Evolutionary conservation across 805 yeast species (phyloP), one percentile per base, ranked within the genome.

Genomic region (Wickerhamomyces sydowiorum): DNA sequence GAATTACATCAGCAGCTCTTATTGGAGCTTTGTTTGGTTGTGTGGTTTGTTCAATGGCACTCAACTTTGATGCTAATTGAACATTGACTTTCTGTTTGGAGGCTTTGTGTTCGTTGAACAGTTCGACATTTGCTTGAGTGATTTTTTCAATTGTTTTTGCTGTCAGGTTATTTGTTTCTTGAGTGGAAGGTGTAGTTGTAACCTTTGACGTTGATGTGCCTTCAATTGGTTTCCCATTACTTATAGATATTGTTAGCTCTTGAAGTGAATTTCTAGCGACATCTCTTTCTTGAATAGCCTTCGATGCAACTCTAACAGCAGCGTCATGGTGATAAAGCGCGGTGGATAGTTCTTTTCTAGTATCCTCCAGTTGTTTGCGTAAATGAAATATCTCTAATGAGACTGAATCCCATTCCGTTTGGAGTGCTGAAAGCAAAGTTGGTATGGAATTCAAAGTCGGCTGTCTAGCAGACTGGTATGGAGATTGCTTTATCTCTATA

Each of bases 281-380:
- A 47, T 87, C 95, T 32, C 89, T 66, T 52, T 90, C 96, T 42
- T 72, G 70, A n/a, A 82, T 66, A 2, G 87, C 78, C 27, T 73
- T 71, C 0, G 95, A 80, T 1, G 91, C 95, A 1, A 90, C 96
- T 42, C 90, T 68, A 3, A 85, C 80, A 2, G 96, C 95, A 1
- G 97, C 96, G 59, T 90, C 98, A 48, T 86, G 86, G 54, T 82
- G 83, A 54, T 88, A 90, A 32, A 89, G 64, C 0, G 96, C 82
- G 2, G 83, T 66, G 24, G 93, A 81, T 38, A 90, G 66, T 53
- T 88, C 91, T 50, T 84, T 78, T 44, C 83, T 74, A 1, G 89
- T 72, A 20, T 69, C 67, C 39, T 71, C 75, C 30, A 89, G 67
- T 51, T 84, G 88, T 57, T 86, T 84, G 46, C 93, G 72, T 47